phyloP scores from a whole-genome alignment of 768 basidiomycete genomes.

The Boletellus emodensis region DNA sequence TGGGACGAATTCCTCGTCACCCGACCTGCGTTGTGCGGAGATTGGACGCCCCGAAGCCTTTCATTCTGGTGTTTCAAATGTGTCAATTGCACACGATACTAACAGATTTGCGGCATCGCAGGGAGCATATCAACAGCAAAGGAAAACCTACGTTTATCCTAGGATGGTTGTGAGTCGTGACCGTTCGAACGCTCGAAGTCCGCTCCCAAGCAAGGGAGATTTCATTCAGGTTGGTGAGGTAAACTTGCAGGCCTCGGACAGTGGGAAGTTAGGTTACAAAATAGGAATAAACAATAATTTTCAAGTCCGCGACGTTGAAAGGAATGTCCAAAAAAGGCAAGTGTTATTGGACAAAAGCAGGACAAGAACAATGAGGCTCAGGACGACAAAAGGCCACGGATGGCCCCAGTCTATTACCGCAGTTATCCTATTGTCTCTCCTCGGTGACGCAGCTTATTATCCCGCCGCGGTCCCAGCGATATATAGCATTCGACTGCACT shows the following conservation, averaged over 20 bases:
- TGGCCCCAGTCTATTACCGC: conserved; percentile 3
- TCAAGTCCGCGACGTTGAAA: conserved; percentile 19
- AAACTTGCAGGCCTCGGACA: background rate
- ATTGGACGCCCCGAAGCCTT: background rate
- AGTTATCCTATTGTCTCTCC: conserved; percentile 13
- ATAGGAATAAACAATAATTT: conserved; percentile 14
- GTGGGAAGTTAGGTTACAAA: background rate
- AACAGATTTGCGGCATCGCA: no score
- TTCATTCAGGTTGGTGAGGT: no score
- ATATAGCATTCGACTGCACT: conserved; percentile 15
- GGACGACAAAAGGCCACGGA: conserved; percentile 22
- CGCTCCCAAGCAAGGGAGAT: no score
- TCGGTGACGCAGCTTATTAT: conserved; percentile 11
- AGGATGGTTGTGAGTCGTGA: no score
- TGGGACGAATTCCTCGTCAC: background rate
- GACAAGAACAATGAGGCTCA: conserved; percentile 25
- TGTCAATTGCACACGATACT: no score
- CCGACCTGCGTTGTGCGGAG: background rate
- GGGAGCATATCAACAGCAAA: no score
- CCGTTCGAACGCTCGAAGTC: no score
- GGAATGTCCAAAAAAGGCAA: conserved; percentile 12
- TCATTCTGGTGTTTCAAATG: no score
- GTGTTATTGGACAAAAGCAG: conserved; percentile 21
- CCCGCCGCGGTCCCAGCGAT: conserved; percentile 1
- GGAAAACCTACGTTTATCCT: no score